Evolutionary conservation across 2,329 filamentous ascomycete species (phyloP).

Genomic region (Cytospora mali): DNA sequence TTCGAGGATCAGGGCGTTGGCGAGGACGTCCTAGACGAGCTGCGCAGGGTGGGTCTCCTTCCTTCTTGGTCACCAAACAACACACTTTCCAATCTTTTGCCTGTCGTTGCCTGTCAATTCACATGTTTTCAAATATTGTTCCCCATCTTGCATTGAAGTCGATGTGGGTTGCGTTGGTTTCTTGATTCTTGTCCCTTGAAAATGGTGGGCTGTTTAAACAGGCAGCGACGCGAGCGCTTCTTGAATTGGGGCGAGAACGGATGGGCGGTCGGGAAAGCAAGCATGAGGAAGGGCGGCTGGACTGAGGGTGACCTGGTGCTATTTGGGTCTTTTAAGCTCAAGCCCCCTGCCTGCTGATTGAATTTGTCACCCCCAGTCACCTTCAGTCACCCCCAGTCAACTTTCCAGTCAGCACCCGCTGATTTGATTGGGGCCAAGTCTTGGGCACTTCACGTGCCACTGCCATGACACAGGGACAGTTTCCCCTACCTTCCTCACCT

Average conservation of each 20-base stretch:
- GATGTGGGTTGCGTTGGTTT: neutral
- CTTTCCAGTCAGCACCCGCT: constrained; percentile 19
- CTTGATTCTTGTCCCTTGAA: constrained; percentile 5
- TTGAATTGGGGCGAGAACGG: constrained; percentile 27
- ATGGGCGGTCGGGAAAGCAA: constrained; percentile 43
- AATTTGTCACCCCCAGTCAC: constrained; percentile 29
- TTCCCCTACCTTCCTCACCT: constrained; percentile 18
- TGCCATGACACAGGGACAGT: neutral
- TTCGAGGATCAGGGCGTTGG: constrained; percentile 97
- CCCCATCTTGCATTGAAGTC: constrained; percentile 14
- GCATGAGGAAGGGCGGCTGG: constrained; percentile 32
- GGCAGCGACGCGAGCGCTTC: constrained; percentile 14
- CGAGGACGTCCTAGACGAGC: constrained; percentile 79
- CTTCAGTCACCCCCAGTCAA: too few species aligned
- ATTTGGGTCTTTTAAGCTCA: constrained; percentile 60
- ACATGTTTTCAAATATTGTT: neutral
- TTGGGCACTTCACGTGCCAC: constrained; percentile 13
- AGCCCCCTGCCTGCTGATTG: constrained; percentile 31
- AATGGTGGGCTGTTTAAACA: constrained; percentile 28
- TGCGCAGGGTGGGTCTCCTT: constrained; percentile 73
- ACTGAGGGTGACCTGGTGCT: constrained; percentile 50
- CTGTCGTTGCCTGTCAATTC: neutral
- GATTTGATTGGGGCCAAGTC: constrained; percentile 34
- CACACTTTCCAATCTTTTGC: neutral
- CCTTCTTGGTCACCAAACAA: neutral